Base-by-base conservation (phyloP, 331 rosid species). In the Erythrophleum ivorense region DNA sequence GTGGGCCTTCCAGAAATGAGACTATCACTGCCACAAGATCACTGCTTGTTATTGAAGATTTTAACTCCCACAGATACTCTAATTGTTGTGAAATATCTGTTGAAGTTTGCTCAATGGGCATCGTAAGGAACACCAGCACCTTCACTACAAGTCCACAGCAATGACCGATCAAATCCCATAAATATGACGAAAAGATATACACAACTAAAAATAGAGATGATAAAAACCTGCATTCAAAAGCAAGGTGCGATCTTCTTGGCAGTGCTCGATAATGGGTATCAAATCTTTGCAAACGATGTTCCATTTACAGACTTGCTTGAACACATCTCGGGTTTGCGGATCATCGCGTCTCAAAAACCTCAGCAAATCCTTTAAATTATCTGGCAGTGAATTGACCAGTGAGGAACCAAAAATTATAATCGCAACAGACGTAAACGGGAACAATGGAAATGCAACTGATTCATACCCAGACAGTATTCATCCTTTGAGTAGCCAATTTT, bases 271-370 rank as follows among this genome's bases (percentile, higher is more conserved):
- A 60, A 85, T 88, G 6, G 99, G 98, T 52, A 95, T 89, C 90
- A 95, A 73, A 77, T 95, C 86, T 78, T 93, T 88, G 6, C 89
- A 80, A 55, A 95, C 88, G 9, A 83, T 88, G 77, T 84, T 91
- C 99, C 99, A 95, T 87, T 85, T 93, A 83, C 98, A 93, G 4
- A 95, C 97, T 84, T 93, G 96, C 77, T 91, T 95, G 81, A 93
- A 93, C 66, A 93, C 99, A 31, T 89, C 93, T 2, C 97, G 94
- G 6, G 88, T 81, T 75, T 90, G 93, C 13, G 92, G 98, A 52
- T 95, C 98, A 36, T 95, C 99, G 3, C 99, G 97, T 79, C 99
- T 85, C 90, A 95, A 81, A 85, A 95, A 95, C 86, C 99, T 86
- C 78, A 95, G 83, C 84, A 95, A 85, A 86, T 95, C 99, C 82